Conservation (phyloP, 345 rosid species). For the Murraya koenigii region DNA sequence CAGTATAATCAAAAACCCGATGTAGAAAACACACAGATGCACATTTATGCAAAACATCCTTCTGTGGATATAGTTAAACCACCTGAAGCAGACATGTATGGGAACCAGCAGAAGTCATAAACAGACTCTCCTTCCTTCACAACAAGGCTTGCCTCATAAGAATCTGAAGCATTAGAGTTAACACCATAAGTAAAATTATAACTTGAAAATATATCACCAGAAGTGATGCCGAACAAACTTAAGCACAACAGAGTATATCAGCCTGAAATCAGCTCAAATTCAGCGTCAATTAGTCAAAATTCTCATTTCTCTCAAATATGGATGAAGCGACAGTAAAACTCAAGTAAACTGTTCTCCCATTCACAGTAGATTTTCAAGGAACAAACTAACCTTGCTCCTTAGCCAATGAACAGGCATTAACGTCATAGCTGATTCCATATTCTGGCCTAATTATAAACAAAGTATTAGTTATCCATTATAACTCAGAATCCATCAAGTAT, state of each 20-base stretch:
- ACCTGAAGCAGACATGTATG: constrained; percentile 91
- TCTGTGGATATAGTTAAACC: not conserved
- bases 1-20: not conserved
- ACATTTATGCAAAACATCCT: not conserved
- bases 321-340: not conserved
- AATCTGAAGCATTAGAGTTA: constrained; percentile 49
- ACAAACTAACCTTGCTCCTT: constrained; percentile 39
- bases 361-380: not conserved
- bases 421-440: constrained; percentile 24
- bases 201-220: not conserved
- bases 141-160: constrained; percentile 59
- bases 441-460: constrained; percentile 44
- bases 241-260: not conserved
- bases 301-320: not conserved
- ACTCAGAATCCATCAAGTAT: not conserved
- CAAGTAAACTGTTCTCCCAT: not conserved
- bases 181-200: not conserved
- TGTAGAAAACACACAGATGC: not conserved
- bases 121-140: constrained; percentile 88
- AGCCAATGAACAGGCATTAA: constrained; percentile 22
- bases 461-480: not conserved
- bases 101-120: constrained; percentile 96
- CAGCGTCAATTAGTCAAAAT: not conserved
- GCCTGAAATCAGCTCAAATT: not conserved
- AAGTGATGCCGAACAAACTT: not conserved